These are phyloP conservation scores for Filobasidium floriforme DNA, from an alignment of 768 basidiomycete genomes.

Conservation along the genomic window DNA sequence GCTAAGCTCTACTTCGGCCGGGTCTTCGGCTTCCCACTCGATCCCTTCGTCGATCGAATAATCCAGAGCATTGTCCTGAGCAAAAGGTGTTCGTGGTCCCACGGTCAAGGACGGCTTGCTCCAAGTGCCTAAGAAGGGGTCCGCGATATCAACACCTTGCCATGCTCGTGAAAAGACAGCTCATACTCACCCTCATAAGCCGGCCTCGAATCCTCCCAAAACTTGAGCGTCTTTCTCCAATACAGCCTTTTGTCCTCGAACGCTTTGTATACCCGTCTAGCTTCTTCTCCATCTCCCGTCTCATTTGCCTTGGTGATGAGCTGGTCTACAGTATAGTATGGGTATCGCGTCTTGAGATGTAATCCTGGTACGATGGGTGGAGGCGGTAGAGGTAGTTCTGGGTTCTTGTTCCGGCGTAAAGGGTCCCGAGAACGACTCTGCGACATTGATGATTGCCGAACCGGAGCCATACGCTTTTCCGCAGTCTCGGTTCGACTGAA, in stretches of 20 bases:
- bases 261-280: slow-evolving; percentile 57
- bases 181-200: slow-evolving; percentile 66
- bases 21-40: slow-evolving; percentile 84
- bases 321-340: slow-evolving; percentile 10
- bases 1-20: slow-evolving; percentile 52
- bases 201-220: slow-evolving; percentile 74
- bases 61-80: slow-evolving; percentile 69
- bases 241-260: slow-evolving; percentile 59
- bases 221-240: slow-evolving; percentile 75
- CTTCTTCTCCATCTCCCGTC: slow-evolving; percentile 60
- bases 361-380: neutral
- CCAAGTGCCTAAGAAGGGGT: slow-evolving; percentile 58
- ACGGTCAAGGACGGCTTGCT: slow-evolving; percentile 70
- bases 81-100: slow-evolving; percentile 75
- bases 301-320: slow-evolving; percentile 68
- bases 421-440: neutral
- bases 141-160: neutral
- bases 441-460: neutral
- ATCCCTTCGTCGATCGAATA: slow-evolving; percentile 91
- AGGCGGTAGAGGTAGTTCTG: neutral
- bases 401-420: neutral
- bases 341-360: slow-evolving; percentile 1
- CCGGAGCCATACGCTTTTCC: neutral
- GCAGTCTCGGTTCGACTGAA: neutral
- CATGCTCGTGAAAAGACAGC: neutral